Evolutionary conservation across 148 eudicot genomes (phyloP), one percentile per base, ranked within the genome.

Genomic region (Vaccinium vitisidaea): DNA sequence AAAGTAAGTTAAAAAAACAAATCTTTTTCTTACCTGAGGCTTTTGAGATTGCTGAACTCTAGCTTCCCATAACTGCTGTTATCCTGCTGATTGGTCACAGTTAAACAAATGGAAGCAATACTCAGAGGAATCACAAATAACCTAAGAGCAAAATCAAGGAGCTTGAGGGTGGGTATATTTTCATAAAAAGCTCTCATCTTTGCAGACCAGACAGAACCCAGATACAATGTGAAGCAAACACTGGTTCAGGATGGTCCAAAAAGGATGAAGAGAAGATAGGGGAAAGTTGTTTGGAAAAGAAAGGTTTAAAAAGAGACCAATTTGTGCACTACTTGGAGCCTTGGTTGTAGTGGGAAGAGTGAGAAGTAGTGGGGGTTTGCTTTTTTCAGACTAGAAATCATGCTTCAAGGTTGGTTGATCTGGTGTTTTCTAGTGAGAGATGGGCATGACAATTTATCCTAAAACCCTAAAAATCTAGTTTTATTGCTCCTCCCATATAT

Each of bases 111-210:
- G 79, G 97, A 87, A 19, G 93, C 93, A 82, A 92, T 53, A 85
- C 88, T 91, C 4, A 96, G 89, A 82, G 97, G 95, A 87, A 94
- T 90, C 12, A 92, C 90, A 76, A 88, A 67, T 39, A 94, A 10
- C 84, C 99, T 93, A 0, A 96, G 90, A 5, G 90, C 87, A 78
- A 87, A 92, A 91, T 96, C 99, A 5, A 93, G 9, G 25, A 93
- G 65, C 84, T 90, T 88, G 18, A 88, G 84, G 25, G n/a, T 53
- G 50, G 86, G 84, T 13, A 50, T 83, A 75, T 88, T 86, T 7
- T 79, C 86, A 10, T 82, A 86, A 55, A 86, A 61, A 84, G 54
- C 6, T 74, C 49, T 88, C 92, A 91, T 91, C 1, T 81, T 82
- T 9, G 61, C 43, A 43, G 48, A 16, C 1, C 25, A 77, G 6